Evolutionary conservation across 169 alveolate species (phyloP).

Genomic region (Eimeria sp.): DNA sequence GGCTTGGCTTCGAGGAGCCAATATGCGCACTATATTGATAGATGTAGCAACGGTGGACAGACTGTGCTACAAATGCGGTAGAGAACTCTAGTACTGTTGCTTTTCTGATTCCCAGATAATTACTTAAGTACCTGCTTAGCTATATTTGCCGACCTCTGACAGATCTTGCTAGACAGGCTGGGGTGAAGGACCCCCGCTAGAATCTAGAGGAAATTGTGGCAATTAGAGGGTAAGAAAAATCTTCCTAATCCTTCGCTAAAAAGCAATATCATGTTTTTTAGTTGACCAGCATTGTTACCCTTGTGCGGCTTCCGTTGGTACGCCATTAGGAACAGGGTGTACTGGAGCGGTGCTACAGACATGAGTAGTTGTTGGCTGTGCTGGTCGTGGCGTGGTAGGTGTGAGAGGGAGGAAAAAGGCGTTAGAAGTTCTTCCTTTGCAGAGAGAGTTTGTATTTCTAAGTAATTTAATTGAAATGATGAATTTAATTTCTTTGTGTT

Average conservation of each 20-base stretch:
- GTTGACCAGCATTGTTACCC: background rate
- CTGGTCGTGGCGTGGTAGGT: background rate
- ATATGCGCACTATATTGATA: background rate
- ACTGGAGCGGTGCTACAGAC: background rate
- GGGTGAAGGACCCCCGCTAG: background rate
- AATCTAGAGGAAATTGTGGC: background rate
- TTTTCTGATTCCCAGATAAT: background rate
- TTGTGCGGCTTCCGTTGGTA: background rate
- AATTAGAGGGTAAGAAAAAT: background rate
- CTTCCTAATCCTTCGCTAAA: background rate
- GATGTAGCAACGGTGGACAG: background rate
- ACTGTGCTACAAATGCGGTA: background rate
- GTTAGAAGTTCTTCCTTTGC: background rate
- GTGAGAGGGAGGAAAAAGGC: background rate
- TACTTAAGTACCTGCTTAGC: background rate
- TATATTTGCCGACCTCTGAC: background rate
- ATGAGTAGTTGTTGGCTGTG: background rate
- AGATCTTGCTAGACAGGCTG: background rate
- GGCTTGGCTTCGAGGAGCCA: background rate
- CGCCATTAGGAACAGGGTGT: background rate
- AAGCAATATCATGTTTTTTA: background rate
- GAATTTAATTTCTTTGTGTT: background rate
- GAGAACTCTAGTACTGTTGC: background rate
- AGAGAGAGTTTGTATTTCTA: background rate
- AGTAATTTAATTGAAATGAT: background rate